Evolutionary conservation across 164 flowering plant genomes (phyloP), one percentile per base, ranked within the genome.

Genomic region (Chimonanthus praecox): DNA sequence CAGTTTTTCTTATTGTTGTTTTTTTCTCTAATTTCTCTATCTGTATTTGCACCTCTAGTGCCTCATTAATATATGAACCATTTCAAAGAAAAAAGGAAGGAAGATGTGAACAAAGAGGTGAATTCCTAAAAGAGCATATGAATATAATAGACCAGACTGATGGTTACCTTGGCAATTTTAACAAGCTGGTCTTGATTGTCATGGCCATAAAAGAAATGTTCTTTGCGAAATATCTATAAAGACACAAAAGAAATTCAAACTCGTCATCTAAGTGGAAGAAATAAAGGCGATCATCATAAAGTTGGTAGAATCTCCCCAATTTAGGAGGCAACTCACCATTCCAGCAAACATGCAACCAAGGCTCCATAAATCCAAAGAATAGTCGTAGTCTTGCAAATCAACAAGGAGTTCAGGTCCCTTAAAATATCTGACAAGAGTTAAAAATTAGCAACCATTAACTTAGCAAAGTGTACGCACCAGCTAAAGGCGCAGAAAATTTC

Each of bases 181-280:
- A 90, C 97, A 74, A 90, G 90, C 84, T 92, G 97, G 74, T 90
- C 94, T 64, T 89, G 90, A 75, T 92, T 92, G 79, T 89, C 95
- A 80, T 86, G 95, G 46, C 95, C 97, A 85, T 89, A 90, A 75
- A 92, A 92, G 81, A 92, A 92, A 43, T 91, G 92, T 75, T 92
- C 95, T 84, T 92, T 90, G 33, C 90, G 89, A 78, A 90, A 92
- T 61, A 92, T 90, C 97, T 92, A 83, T 33, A 33, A 33, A 33
- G 33, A 33, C 33, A 33, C 78, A 74, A 47, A 75, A 63, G 64
- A 49, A 70, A 58, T 44, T 9, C 13, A 72, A 66, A n/a, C 11
- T 6, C 63, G 67, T 18, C 66, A 65, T 9, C 5, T 4, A 49
- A 49, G 49, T 10, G 45, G 15, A 4, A 49, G 13, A 44, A 10